Evolutionary conservation across 371 early-diverging fungal species (phyloP).

Genomic region (Lichtheimia ramosa): DNA sequence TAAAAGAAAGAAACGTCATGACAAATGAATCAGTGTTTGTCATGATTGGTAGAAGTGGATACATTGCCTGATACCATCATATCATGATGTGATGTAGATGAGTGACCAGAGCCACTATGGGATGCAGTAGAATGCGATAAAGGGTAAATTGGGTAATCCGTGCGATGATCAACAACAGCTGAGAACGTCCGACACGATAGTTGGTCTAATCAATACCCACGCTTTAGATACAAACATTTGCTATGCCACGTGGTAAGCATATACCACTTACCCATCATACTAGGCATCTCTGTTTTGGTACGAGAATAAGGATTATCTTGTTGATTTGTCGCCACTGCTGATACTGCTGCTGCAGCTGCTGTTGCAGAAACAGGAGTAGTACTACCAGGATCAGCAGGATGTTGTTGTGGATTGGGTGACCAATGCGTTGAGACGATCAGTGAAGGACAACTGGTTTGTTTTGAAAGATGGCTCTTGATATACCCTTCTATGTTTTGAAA

Average conservation of each 20-base stretch:
- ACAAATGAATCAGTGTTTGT: too few relatives aligned
- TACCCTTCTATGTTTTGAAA: neutral
- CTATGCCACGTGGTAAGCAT: neutral
- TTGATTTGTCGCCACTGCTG: neutral
- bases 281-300: slow-evolving; percentile 12
- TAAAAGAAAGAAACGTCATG: too few relatives aligned
- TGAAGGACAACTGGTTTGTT: slow-evolving; percentile 16
- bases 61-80: too few relatives aligned
- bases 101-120: neutral
- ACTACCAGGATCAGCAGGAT: too few relatives aligned
- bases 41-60: too few relatives aligned
- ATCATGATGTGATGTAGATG: too few relatives aligned
- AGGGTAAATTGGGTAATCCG: slow-evolving; percentile 10
- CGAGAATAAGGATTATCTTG: neutral
- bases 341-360: neutral
- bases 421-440: slow-evolving; percentile 14
- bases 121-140: slow-evolving; percentile 1
- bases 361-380: neutral
- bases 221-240: neutral
- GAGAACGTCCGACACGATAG: slow-evolving; percentile 18
- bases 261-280: slow-evolving; percentile 17
- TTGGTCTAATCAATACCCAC: slow-evolving; percentile 10
- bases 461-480: slow-evolving; percentile 9
- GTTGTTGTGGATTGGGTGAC: neutral
- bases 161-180: slow-evolving; percentile 8